A percentile compares a stretch with the other conserved stretches of the same genome.
Conservation (phyloP, 805 yeast genomes). For the Brettanomyces bruxellensis region DNA sequence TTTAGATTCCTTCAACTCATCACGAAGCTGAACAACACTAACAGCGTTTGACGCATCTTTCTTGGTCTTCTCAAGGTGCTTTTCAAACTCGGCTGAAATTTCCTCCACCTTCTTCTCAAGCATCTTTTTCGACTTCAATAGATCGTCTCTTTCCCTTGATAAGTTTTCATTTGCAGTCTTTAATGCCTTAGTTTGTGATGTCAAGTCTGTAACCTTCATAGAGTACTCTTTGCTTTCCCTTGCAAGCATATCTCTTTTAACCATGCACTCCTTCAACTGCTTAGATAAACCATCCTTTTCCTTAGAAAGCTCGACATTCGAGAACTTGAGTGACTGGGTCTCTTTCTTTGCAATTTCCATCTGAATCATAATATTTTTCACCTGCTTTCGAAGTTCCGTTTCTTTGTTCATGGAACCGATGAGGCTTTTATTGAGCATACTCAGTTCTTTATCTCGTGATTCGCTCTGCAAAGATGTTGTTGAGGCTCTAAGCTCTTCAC, state of each 20-base stretch:
- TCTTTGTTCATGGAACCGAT: conserved; percentile 51
- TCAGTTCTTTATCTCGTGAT: conserved; percentile 40
- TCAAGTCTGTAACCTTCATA: conserved; percentile 34
- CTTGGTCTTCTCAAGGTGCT: conserved; percentile 24
- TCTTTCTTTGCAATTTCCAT: conserved; percentile 45
- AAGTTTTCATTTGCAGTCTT: conserved; percentile 54
- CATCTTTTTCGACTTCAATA: conserved; percentile 40
- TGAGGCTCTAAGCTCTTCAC: conserved; percentile 27
- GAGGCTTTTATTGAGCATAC: conserved; percentile 43
- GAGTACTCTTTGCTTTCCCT: conserved; percentile 37
- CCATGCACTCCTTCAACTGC: conserved; percentile 31
- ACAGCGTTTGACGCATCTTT: conserved; percentile 23
- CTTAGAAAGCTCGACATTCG: conserved; percentile 28
- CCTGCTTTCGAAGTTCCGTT: conserved; percentile 53
- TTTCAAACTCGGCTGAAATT: conserved; percentile 31
- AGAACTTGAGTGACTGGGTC: conserved; percentile 30
- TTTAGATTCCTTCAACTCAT: conserved; percentile 28
- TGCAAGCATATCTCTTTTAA: conserved; percentile 32
- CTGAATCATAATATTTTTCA: conserved; percentile 53
- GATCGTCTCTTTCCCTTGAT: conserved; percentile 50
- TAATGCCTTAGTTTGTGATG: conserved; percentile 46
- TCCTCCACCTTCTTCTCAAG: conserved; percentile 37
- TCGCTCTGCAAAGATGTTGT: conserved; percentile 20
- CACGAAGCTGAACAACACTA: conserved; percentile 20
- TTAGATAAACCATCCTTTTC: conserved; percentile 35